phyloP scores from a whole-genome alignment of 2,329 filamentous ascomycete species.

The Cladosporium sp. region DNA sequence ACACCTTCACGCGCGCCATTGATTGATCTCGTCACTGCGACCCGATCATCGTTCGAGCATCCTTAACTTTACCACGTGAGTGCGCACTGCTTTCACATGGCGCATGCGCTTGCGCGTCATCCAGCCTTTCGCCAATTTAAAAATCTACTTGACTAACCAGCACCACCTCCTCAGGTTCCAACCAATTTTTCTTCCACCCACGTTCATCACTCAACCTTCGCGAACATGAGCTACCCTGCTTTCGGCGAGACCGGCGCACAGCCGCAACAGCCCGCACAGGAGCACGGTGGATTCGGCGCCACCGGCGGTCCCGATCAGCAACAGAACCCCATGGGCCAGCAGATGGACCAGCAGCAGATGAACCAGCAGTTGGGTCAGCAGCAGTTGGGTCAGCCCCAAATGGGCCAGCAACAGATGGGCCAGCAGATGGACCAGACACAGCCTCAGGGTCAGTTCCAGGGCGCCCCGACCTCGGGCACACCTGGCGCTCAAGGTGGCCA shows the following conservation, averaged over 20 bases:
- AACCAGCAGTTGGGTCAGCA: conserved; percentile 55
- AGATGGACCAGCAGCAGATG: conserved; percentile 47
- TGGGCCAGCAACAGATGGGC: conserved; percentile 55
- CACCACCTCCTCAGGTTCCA: neutral
- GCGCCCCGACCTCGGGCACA: conserved; percentile 48
- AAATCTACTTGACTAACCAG: neutral
- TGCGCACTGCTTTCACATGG: conserved; percentile 4
- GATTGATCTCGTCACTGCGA: conserved; percentile 16
- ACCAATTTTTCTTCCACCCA: conserved; percentile 9
- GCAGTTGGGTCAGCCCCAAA: conserved; percentile 56
- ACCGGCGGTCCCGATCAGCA: conserved; percentile 20
- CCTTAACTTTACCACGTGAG: conserved; percentile 28
- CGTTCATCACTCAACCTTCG: conserved; percentile 7
- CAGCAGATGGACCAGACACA: conserved; percentile 60
- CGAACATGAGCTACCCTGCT: conserved; percentile 65
- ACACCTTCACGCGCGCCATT: conserved; percentile 15
- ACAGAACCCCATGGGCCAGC: conserved; percentile 30
- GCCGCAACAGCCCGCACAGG: conserved; percentile 53
- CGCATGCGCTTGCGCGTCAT: conserved; percentile 8
- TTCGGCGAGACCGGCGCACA: conserved; percentile 61
- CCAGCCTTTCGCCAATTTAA: neutral
- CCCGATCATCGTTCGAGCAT: conserved; percentile 13
- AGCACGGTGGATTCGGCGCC: conserved; percentile 24
- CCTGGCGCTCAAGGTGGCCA: conserved; percentile 42
- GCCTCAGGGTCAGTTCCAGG: conserved; percentile 42